Evolutionary conservation across 1,284 basidiomycete species (phyloP), one percentile per base, ranked within the genome.

Genomic region (Trametes sp.): DNA sequence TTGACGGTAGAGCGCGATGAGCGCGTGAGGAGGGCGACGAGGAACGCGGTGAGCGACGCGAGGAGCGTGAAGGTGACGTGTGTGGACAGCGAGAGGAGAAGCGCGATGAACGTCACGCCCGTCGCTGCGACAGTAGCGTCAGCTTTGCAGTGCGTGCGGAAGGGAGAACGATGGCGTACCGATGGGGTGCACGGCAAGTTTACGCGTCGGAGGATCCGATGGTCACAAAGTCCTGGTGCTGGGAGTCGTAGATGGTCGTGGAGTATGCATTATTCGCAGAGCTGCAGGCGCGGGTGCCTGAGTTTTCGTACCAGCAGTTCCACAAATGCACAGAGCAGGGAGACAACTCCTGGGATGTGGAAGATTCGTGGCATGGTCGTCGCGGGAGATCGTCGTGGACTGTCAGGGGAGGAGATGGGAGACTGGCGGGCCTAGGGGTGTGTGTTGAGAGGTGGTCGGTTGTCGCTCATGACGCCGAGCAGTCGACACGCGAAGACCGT

Each of bases 1-100:
- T 84, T 86, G 56, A 88, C 81, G 62, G 69, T 80, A 88, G n/a
- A 93, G 82, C n/a, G 88, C 88, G 67, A 93, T 87, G 73, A 93
- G 59, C 92, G 77, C 8, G 89, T 84, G 54, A 92, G 68, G 31
- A 83, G 64, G 0, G 88, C 85, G 7, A 88, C 88, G 57, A 92
- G 78, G 82, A 90, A 89, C 16, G 91, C 82, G 2, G 82, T 65
- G 41, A 92, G 73, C 1, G 2, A n/a, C n/a, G n/a, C n/a, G n/a
- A n/a, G n/a, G n/a, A n/a, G n/a, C n/a, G n/a, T n/a, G n/a, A n/a
- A n/a, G n/a, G 83, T 82, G 65, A 85, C 74, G 72, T 89, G 85
- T 41, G 81, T 80, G n/a, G 87, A 88, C 67, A 91, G 79, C 4
- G 87, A 86, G 63, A 88, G 76, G 38, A 85, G 70, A 63, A 92